These are phyloP conservation scores for Tremella yokohamensis DNA, from an alignment of 768 basidiomycete species.

Conservation along the genomic window DNA sequence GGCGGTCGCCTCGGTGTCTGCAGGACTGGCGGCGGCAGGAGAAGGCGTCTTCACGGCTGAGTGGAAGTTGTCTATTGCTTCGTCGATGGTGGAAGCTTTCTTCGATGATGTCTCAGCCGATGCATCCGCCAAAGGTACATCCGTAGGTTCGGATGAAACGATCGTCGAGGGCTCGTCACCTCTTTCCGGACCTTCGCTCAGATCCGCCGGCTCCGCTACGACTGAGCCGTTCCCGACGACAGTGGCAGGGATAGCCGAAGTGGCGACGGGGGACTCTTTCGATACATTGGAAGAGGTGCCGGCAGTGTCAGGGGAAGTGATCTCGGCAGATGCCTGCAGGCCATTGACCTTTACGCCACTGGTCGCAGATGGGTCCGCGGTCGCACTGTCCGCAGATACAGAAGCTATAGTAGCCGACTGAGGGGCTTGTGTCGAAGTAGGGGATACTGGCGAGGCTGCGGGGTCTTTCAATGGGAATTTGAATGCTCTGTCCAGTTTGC, in stretches of 20 bases:
- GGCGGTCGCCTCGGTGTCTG: neutral
- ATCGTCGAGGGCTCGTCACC: neutral
- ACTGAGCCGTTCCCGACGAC: neutral
- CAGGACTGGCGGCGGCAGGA: neutral
- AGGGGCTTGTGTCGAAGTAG: neutral
- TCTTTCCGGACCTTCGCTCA: neutral
- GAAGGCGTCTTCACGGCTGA: conserved; percentile 33
- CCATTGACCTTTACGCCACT: no score
- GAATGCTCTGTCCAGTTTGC: conserved; percentile 48
- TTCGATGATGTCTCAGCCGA: conserved; percentile 5
- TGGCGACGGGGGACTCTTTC: neutral
- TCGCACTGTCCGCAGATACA: no score
- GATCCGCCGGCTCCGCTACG: neutral
- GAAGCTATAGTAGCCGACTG: conserved; percentile 1
- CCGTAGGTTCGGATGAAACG: conserved; percentile 3
- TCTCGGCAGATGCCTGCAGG: no score
- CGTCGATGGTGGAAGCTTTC: conserved; percentile 35
- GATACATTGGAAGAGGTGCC: neutral
- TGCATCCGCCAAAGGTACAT: conserved; percentile 5
- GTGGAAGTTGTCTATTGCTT: conserved; percentile 41
- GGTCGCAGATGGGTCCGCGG: no score
- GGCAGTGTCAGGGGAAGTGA: no score
- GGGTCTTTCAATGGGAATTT: conserved; percentile 35
- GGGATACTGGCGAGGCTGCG: neutral
- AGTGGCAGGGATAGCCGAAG: neutral